Base-by-base conservation (phyloP, 306 rosid genomes). In the Myrica gale region DNA sequence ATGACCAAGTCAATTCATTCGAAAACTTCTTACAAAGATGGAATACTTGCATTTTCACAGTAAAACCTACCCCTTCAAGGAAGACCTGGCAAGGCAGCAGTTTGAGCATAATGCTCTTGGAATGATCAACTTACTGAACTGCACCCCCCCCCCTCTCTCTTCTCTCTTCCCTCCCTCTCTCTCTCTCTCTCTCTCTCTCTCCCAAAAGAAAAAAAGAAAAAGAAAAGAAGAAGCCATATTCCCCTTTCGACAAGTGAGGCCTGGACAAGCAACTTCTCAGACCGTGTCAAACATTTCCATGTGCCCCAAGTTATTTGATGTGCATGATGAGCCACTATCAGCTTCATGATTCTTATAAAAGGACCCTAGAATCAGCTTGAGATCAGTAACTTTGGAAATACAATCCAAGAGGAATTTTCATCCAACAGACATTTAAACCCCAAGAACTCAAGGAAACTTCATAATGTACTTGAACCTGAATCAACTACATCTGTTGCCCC, bases 381-480 rank as follows among this genome's bases (percentile, higher is more conserved):
- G 67, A 57, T 60, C 15, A 26, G 43, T 60, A 60, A 60, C 19
- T 43, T 43, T 9, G 41, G 44, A 12, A 23, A 60, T 32, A 60
- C 41, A 26, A 41, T 63, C 13, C 69, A 41, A 17, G n/a, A 37
- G 69, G 12, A 39, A n/a, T 26, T 7, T 63, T 63, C 19, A 21
- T 16, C 41, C 19, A 20, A 17, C 6, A 63, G 69, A 63, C 69
- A 63, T n/a, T 63, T 39, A 7, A 41, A 8, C 21, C n/a, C 19
- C 5, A 61, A 32, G 44, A 32, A 26, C 44, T 61, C 5, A 37
- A 32, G 9, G 2, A 55, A 55, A 61, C 68, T 61, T 61, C 68
- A 61, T 39, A n/a, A 61, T 61, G 42, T 32, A 9, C 43, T 63
- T 63, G 69, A 63, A 63, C 23, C 17, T 63, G 69, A 37, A 63